A percentile compares a stretch with the other conserved stretches of the same genome.
Evolutionary conservation across 1,284 basidiomycete species (phyloP).

Genomic region (Sphagnurus paluster): DNA sequence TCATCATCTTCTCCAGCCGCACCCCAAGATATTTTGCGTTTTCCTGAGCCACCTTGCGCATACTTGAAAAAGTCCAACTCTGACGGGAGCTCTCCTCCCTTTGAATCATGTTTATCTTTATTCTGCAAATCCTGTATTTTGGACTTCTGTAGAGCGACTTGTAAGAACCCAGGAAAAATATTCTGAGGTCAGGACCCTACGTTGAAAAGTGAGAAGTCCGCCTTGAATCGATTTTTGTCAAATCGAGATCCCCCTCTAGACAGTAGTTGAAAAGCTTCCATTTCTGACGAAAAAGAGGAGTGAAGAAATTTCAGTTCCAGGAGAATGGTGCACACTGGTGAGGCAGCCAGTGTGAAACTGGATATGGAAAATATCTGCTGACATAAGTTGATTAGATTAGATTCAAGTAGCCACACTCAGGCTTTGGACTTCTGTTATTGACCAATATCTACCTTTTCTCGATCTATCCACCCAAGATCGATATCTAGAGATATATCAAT

Average conservation of each 20-base stretch:
- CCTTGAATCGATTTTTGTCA: slow-evolving; percentile 75
- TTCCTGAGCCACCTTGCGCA: slow-evolving; percentile 52
- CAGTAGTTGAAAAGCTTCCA: slow-evolving; percentile 78
- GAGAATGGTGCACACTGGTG: no score
- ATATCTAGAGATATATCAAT: no score
- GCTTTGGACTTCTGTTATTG: no score
- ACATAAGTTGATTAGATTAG: slow-evolving; percentile 16
- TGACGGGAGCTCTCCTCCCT: slow-evolving; percentile 58
- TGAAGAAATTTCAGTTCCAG: neutral
- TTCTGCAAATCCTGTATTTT: slow-evolving; percentile 27
- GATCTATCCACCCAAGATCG: no score
- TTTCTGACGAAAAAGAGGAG: slow-evolving; percentile 20
- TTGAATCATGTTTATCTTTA: slow-evolving; percentile 7
- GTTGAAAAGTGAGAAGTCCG: slow-evolving; percentile 74
- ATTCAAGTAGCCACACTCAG: neutral
- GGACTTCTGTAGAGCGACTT: slow-evolving; percentile 21
- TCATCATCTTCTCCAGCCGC: slow-evolving; percentile 21
- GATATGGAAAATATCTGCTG: slow-evolving; percentile 2
- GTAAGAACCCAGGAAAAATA: neutral
- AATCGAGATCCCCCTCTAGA: slow-evolving; percentile 78
- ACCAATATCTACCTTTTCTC: no score
- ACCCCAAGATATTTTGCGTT: slow-evolving; percentile 39
- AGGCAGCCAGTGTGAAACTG: neutral
- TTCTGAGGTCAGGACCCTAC: slow-evolving; percentile 34
- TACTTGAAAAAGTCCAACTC: slow-evolving; percentile 92